Evolutionary conservation across 352 stramenopile species (phyloP), one percentile per base, ranked within the genome.

Genomic region (Pythium oligandrum): DNA sequence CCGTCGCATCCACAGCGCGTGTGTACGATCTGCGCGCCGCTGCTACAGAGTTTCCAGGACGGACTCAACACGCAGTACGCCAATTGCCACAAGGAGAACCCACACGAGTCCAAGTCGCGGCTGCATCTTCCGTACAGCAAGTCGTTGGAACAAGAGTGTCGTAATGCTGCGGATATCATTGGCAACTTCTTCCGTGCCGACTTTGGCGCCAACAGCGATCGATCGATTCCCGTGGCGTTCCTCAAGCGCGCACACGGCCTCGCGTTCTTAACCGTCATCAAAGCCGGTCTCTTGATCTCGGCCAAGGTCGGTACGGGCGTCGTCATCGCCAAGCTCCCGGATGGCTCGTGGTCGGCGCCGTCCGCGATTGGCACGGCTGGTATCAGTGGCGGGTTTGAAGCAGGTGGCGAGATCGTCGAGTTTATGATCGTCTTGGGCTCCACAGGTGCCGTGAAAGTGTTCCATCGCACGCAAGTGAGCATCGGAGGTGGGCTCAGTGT

Each of bases 361-460:
- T 96, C 82, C 33, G 95, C 95, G 6, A 98, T 98, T 58, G 92
- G 91, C n/a, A 93, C 90, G 0, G 83, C 81, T 0, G 92, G 93
- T 8, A 80, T 98, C 48, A 85, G 86, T 8, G 76, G 73, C 66
- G 92, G 93, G 35, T 81, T 92, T 3, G 72, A 98, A 53, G 73
- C 83, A 32, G 93, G 93, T 34, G 91, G 90, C 11, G 90, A 98
- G 66, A 67, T 98, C 10, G 89, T 95, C 8, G 92, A 98, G 73
- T 88, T 98, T 51, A 89, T 98, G 57, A 97, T 98, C 68, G 86
- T 98, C 40, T 74, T 98, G 33, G 96, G 96, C 64, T 97, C 83
- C 1, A 75, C 94, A 31, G 84, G 86, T 31, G 88, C 95, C 0
- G 90, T 98, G 11, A 85, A 96, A 57, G 75, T 98, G 7, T 95